phyloP scores from a whole-genome alignment of 352 stramenopile genomes.

The Globisporangium sylvaticum region DNA sequence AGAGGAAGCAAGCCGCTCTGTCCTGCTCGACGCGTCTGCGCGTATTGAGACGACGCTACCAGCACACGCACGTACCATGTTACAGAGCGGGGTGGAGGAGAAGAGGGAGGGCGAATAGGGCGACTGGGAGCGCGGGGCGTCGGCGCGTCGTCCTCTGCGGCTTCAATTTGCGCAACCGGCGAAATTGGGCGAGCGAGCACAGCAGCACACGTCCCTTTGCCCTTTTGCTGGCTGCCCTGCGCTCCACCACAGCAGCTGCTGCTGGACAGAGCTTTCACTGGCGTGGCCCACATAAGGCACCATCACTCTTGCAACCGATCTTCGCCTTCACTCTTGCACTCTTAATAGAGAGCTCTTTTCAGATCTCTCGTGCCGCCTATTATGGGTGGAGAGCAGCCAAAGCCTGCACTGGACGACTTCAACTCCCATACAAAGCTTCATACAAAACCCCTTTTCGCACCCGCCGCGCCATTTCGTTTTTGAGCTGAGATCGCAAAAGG shows the following conservation, averaged over 20 bases:
- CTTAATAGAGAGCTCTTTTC: no score
- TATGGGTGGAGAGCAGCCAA: constrained; percentile 11
- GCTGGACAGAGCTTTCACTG: background rate
- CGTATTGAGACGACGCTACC: background rate
- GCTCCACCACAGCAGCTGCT: constrained; percentile 8
- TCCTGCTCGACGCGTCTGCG: background rate
- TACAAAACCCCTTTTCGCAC: constrained; percentile 4
- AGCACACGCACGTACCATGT: background rate
- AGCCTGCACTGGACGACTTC: constrained; percentile 3
- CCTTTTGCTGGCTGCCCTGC: background rate
- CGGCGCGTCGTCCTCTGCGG: background rate
- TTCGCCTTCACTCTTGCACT: background rate
- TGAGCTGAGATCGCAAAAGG: constrained; percentile 13
- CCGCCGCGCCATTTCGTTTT: background rate
- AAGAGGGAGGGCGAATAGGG: background rate
- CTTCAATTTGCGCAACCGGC: constrained; percentile 3
- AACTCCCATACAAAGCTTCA: constrained; percentile 4
- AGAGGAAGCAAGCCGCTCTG: background rate
- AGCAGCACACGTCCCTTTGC: background rate
- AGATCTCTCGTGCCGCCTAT: background rate
- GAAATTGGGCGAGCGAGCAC: background rate
- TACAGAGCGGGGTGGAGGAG: background rate
- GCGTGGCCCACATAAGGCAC: background rate
- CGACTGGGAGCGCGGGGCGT: background rate
- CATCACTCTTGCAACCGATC: background rate